These are phyloP conservation scores for Linderniella brevidens DNA, from an alignment of 257 asterid species.

Conservation along the genomic window DNA sequence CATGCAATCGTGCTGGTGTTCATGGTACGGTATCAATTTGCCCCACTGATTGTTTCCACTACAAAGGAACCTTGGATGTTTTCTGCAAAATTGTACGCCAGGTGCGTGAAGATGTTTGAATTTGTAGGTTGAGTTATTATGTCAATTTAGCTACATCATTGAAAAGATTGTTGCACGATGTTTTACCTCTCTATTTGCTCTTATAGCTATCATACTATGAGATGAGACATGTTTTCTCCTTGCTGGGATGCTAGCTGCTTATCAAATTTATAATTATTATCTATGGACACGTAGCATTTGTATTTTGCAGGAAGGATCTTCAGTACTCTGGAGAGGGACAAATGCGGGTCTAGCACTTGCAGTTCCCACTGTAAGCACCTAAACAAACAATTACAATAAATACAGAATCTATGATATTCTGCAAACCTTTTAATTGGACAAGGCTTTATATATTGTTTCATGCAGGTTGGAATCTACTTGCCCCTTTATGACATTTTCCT, in stretches of 20 bases:
- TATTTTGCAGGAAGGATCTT: conserved; percentile 53
- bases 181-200: not conserved
- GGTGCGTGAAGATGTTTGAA: not conserved
- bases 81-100: not conserved
- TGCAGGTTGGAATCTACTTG: conserved; percentile 85
- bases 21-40: conserved; percentile 50
- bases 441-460: conserved; percentile 1
- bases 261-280: too few relatives aligned
- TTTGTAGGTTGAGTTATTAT: not conserved
- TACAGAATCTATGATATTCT: not conserved
- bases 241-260: too few relatives aligned
- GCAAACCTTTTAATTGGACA: too few relatives aligned
- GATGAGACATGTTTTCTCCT: not conserved
- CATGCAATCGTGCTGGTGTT: conserved; percentile 90
- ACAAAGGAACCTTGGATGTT: conserved; percentile 1
- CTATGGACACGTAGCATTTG: too few relatives aligned
- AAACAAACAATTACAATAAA: not conserved
- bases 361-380: conserved; percentile 59
- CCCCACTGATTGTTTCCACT: not conserved
- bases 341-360: conserved; percentile 86
- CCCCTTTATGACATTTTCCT: conserved; percentile 79
- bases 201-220: not conserved
- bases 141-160: not conserved
- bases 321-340: conserved; percentile 90
- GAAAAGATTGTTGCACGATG: not conserved